These are phyloP conservation scores for Luffa acutangula DNA, from an alignment of 306 rosid genomes.

Conservation along the genomic window DNA sequence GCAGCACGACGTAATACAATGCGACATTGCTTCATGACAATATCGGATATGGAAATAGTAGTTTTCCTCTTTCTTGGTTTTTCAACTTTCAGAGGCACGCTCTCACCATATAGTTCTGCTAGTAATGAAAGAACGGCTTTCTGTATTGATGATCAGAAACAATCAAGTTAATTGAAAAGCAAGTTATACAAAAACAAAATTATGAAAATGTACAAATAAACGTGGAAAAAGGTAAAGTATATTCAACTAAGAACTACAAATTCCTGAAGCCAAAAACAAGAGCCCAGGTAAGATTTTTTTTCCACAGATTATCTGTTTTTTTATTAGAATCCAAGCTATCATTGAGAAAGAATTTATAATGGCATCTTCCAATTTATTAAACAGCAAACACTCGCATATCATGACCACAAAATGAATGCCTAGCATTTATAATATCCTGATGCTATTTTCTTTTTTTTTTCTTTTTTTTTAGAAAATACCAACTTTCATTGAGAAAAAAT, in stretches of 20 bases:
- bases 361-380: background rate
- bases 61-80: constrained; percentile 54
- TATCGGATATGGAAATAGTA: constrained; percentile 52
- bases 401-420: background rate
- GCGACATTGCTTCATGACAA: constrained; percentile 82
- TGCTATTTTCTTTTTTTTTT: no score
- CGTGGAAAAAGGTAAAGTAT: background rate
- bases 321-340: no score
- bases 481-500: no score
- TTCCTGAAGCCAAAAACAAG: background rate
- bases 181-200: constrained; percentile 4
- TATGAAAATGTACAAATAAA: background rate
- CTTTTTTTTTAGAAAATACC: no score
- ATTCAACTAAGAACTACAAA: background rate
- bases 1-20: constrained; percentile 83
- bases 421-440: background rate
- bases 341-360: no score
- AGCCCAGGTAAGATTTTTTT: background rate
- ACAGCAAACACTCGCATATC: background rate
- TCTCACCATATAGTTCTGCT: constrained; percentile 40
- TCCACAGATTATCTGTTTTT: background rate
- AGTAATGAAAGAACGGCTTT: constrained; percentile 94
- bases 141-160: constrained; percentile 46
- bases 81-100: constrained; percentile 37
- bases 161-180: constrained; percentile 20